Evolutionary conservation across 306 rosid genomes (phyloP).

Genomic region (Fragaria vesca): DNA sequence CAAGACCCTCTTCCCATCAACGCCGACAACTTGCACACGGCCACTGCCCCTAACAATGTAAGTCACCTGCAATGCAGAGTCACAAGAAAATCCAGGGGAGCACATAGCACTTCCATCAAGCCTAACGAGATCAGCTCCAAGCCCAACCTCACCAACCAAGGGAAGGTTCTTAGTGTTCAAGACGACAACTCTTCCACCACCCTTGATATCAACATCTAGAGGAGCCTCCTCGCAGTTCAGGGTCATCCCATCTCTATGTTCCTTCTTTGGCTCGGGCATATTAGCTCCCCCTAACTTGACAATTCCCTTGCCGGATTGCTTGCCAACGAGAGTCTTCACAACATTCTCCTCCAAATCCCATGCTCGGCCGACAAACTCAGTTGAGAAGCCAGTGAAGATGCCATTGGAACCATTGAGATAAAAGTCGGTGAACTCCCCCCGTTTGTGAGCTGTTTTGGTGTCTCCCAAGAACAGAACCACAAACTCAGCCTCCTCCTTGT

Average conservation of each 20-base stretch:
- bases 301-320: slow-evolving; percentile 56
- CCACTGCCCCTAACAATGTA: slow-evolving; percentile 74
- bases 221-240: slow-evolving; percentile 83
- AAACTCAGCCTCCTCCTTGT: slow-evolving; percentile 68
- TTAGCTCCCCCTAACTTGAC: slow-evolving; percentile 44
- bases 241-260: slow-evolving; percentile 60
- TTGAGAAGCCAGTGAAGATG: slow-evolving; percentile 67
- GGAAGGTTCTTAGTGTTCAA: slow-evolving; percentile 79
- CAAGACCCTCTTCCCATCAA: slow-evolving; percentile 64
- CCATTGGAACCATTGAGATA: slow-evolving; percentile 69
- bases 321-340: slow-evolving; percentile 50
- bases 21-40: slow-evolving; percentile 75
- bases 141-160: slow-evolving; percentile 79
- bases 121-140: slow-evolving; percentile 81
- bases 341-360: slow-evolving; percentile 64
- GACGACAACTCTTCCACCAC: slow-evolving; percentile 80
- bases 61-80: slow-evolving; percentile 78
- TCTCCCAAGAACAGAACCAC: slow-evolving; percentile 73
- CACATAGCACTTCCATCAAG: slow-evolving; percentile 80
- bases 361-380: slow-evolving; percentile 76
- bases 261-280: slow-evolving; percentile 55
- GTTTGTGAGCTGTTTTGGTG: slow-evolving; percentile 72
- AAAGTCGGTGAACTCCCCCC: slow-evolving; percentile 77
- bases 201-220: slow-evolving; percentile 62
- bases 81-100: slow-evolving; percentile 78